Conservation (phyloP, 352 stramenopile genomes). For the Phytophthora hibernalis region DNA sequence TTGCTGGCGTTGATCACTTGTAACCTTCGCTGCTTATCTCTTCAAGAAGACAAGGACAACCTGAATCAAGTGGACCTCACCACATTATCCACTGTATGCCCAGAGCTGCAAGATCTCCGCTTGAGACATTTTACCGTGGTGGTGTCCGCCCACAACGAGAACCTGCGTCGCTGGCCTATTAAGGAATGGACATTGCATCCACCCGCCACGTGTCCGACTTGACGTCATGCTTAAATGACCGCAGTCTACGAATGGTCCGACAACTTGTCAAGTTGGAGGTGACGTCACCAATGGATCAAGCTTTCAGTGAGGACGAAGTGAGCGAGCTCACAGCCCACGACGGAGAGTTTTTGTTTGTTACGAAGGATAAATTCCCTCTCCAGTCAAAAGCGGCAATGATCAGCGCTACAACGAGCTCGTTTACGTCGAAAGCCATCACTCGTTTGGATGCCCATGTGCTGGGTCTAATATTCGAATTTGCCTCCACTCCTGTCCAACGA, state of each 20-base stretch:
- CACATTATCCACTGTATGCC: neutral
- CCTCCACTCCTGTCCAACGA: conserved; percentile 1
- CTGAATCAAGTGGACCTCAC: neutral
- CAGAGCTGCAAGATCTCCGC: neutral
- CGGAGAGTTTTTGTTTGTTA: neutral
- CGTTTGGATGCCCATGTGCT: neutral
- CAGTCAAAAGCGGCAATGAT: conserved; percentile 1
- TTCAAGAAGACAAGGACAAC: neutral
- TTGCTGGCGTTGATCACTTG: neutral
- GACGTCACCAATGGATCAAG: neutral
- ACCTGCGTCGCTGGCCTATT: neutral
- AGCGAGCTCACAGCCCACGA: neutral
- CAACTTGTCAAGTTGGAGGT: neutral
- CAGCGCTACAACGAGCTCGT: neutral
- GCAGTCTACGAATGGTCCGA: neutral
- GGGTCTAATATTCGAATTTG: conserved; percentile 5
- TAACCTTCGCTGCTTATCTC: neutral
- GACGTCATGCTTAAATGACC: neutral
- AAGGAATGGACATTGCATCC: neutral
- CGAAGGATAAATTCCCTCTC: conserved; percentile 11
- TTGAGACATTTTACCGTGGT: neutral
- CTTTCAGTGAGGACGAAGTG: neutral
- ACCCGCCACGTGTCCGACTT: neutral
- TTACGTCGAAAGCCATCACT: neutral
- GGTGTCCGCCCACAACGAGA: neutral